These are phyloP conservation scores for Talinum fruticosum DNA, from an alignment of 148 eudicot species.

Conservation along the genomic window DNA sequence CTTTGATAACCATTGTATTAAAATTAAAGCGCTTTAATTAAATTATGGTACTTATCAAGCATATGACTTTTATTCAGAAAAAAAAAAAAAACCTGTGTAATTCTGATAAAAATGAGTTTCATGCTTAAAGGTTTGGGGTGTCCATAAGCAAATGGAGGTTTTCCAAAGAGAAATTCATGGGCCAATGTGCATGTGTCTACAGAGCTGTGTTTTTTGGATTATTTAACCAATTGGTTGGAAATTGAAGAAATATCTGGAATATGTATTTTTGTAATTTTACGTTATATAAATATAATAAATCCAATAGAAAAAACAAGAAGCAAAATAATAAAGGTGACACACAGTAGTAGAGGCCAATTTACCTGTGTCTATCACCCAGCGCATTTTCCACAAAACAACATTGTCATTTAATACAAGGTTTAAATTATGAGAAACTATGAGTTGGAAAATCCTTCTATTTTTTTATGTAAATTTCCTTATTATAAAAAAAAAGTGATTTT, in stretches of 20 bases:
- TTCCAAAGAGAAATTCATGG: neutral
- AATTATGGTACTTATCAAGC: no score
- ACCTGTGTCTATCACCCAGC: constrained; percentile 1
- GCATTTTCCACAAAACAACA: constrained; percentile 6
- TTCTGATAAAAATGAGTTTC: neutral
- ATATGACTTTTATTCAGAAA: no score
- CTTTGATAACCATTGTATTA: no score
- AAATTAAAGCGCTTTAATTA: no score
- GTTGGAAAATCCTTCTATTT: neutral
- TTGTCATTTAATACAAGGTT: constrained; percentile 9
- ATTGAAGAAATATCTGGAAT: neutral
- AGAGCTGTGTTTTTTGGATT: constrained; percentile 2
- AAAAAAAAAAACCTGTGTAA: no score
- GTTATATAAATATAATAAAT: neutral
- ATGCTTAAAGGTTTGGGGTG: neutral
- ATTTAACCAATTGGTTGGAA: neutral
- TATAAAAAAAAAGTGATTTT: no score
- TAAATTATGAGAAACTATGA: neutral
- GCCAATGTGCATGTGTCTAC: neutral
- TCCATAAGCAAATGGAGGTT: constrained; percentile 1
- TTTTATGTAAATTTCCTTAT: neutral
- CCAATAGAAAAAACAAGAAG: neutral
- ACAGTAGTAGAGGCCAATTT: neutral
- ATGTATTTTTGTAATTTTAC: neutral
- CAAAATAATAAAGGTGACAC: neutral